Percentiles rank a stretch among this genome's conserved stretches.
Conservation (phyloP, 2,329 filamentous ascomycete species). For the Cytospora chrysosperma region DNA sequence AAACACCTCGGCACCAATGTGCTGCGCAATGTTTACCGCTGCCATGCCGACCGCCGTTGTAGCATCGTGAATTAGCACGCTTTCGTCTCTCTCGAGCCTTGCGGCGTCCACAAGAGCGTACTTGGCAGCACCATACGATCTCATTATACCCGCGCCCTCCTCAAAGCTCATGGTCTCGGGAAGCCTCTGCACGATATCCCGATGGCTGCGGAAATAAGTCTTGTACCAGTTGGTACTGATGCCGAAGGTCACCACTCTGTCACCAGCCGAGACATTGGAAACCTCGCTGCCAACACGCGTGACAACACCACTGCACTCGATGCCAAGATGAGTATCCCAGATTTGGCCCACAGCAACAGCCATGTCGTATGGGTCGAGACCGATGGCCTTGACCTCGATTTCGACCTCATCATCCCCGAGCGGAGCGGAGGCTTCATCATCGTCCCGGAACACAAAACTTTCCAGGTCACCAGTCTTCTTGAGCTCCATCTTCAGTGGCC, state of each 20-base stretch:
- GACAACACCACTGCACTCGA: conserved; percentile 11
- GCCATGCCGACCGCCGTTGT: conserved; percentile 9
- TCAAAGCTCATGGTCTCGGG: conserved; percentile 13
- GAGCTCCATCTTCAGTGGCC: conserved; percentile 7
- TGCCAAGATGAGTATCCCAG: conserved; percentile 4
- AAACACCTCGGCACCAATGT: conserved; percentile 12
- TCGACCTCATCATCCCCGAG: conserved; percentile 32
- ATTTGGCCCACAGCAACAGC: conserved; percentile 4
- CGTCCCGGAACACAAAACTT: conserved; percentile 9
- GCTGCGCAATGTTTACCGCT: conserved; percentile 1
- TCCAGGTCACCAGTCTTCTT: not conserved
- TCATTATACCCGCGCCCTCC: conserved; percentile 9
- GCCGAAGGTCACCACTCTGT: conserved; percentile 6
- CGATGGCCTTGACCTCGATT: conserved; percentile 34
- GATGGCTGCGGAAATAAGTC: not conserved
- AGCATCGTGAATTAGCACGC: conserved; percentile 15
- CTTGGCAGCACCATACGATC: not conserved
- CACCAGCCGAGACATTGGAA: conserved; percentile 1
- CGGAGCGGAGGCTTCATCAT: not conserved
- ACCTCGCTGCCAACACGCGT: conserved; percentile 21
- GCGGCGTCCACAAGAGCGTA: conserved; percentile 7
- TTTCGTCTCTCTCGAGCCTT: not conserved
- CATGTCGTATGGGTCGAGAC: conserved; percentile 31
- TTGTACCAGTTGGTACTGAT: conserved; percentile 1
- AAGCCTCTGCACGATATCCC: conserved; percentile 5